Percentiles rank a stretch among this genome's conserved stretches.
phyloP scores from a whole-genome alignment of 192 early-diverging fungal species.

The Entophlyctis helioformis region DNA sequence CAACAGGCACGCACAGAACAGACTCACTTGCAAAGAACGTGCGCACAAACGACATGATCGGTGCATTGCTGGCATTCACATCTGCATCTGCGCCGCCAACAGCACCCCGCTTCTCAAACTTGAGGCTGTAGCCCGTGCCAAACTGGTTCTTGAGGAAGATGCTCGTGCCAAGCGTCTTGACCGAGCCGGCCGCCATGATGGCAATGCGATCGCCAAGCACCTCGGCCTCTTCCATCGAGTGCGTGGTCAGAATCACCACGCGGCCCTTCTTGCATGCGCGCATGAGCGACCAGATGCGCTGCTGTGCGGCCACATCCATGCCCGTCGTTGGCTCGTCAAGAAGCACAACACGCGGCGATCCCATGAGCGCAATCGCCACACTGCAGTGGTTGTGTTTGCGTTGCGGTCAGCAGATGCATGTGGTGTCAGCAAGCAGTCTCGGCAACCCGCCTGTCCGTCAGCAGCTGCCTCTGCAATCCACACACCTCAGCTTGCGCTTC shows the following conservation, averaged over 20 bases:
- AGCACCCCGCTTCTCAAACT: too few species aligned
- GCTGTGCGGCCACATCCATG: slow-evolving; percentile 37
- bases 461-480: background rate
- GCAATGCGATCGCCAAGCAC: slow-evolving; percentile 30
- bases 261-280: slow-evolving; percentile 27
- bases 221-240: slow-evolving; percentile 58
- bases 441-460: background rate
- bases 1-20: too few species aligned
- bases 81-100: too few species aligned
- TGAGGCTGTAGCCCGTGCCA: slow-evolving; percentile 44
- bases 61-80: too few species aligned
- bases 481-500: slow-evolving; percentile 41
- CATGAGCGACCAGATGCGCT: slow-evolving; percentile 45
- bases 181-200: slow-evolving; percentile 32
- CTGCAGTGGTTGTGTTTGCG: too few species aligned
- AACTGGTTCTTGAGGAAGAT: slow-evolving; percentile 45
- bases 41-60: too few species aligned
- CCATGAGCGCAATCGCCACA: slow-evolving; percentile 39
- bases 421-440: too few species aligned
- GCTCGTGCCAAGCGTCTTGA: slow-evolving; percentile 37
- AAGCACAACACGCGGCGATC: slow-evolving; percentile 31
- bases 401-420: too few species aligned
- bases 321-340: slow-evolving; percentile 39
- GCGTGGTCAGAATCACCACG: slow-evolving; percentile 47
- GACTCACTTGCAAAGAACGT: too few species aligned